Base-by-base conservation (phyloP, 495 filamentous ascomycete genomes). In the Podospora tetraspora region DNA sequence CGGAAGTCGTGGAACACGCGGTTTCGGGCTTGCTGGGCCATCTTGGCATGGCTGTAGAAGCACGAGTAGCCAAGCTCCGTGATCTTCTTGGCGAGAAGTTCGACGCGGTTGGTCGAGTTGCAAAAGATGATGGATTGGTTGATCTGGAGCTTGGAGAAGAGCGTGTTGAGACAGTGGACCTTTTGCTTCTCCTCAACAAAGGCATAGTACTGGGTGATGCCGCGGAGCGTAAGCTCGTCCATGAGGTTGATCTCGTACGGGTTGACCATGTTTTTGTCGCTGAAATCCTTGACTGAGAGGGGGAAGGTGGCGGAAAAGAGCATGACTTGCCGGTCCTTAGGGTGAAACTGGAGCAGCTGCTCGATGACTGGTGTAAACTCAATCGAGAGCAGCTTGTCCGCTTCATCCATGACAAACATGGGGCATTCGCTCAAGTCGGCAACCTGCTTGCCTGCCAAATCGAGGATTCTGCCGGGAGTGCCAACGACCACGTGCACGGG, bases 81-180 rank as follows among this genome's bases (percentile, higher is more conserved):
- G 75, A 99, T 99, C 79, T 98, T 99, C 84, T 99, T 99, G 37
- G 95, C 95, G 22, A 99, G 85, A 21, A 99, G 84, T 78, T 99
- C 95, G 21, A 99, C 95, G 59, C 95, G 93, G 75, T 97, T 97
- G 57, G 95, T 98, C 57, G 96, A 98, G 78, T 99, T 99, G 84
- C 95, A 99, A 83, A 99, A 99, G 74, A 99, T 99, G 82, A 99
- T 99, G 62, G 96, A 98, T 83, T 99, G 95, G 79, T 99, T 99
- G 81, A 99, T 99, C 79, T 98, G 95, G 13, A 99, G 88, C 81
- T 97, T 97, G 64, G 92, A 96, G 84, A 99, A 99, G 57, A 99
- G 88, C 1, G 95, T 99, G 81, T 99, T 99, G 56, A 99, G 83
- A 78, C 95, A 99, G 81, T 98, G 96, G 10, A 99, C 96, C 80